A percentile compares a stretch with the other conserved stretches of the same genome.
These are phyloP conservation scores for Ulmus americana DNA, from an alignment of 331 rosid genomes.

Conservation along the genomic window DNA sequence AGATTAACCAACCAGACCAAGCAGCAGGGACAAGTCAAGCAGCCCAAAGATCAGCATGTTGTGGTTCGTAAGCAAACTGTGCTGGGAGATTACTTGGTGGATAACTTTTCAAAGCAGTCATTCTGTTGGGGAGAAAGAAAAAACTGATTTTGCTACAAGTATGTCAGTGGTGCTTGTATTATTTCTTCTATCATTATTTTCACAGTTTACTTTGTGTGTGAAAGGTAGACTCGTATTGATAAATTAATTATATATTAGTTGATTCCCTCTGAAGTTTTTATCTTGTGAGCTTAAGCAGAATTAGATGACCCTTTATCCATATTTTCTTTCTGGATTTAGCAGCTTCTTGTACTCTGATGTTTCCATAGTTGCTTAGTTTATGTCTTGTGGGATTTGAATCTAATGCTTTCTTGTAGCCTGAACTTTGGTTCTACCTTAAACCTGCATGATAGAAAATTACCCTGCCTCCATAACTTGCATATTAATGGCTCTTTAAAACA, in stretches of 20 bases:
- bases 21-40: conserved; percentile 65
- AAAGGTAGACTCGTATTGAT: conserved; percentile 41
- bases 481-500: no score
- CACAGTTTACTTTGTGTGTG: conserved; percentile 42
- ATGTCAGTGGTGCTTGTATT: conserved; percentile 45
- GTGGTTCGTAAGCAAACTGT: conserved; percentile 53
- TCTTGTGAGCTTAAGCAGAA: conserved; percentile 13
- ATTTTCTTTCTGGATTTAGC: neutral
- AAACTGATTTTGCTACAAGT: conserved; percentile 51
- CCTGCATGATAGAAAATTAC: neutral
- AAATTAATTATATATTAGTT: conserved; percentile 40
- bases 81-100: conserved; percentile 20
- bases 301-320: neutral
- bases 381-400: neutral
- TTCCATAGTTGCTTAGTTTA: neutral
- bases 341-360: neutral
- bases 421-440: neutral
- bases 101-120: conserved; percentile 29
- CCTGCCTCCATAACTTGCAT: no score
- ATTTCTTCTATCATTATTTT: conserved; percentile 35
- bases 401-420: neutral
- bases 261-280: conserved; percentile 17
- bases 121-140: conserved; percentile 31
- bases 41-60: conserved; percentile 72
- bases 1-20: conserved; percentile 78